Evolutionary conservation across 176 grass and related monocot genomes (phyloP), one percentile per base, ranked within the genome.

Genomic region (Oryza meridionalis): DNA sequence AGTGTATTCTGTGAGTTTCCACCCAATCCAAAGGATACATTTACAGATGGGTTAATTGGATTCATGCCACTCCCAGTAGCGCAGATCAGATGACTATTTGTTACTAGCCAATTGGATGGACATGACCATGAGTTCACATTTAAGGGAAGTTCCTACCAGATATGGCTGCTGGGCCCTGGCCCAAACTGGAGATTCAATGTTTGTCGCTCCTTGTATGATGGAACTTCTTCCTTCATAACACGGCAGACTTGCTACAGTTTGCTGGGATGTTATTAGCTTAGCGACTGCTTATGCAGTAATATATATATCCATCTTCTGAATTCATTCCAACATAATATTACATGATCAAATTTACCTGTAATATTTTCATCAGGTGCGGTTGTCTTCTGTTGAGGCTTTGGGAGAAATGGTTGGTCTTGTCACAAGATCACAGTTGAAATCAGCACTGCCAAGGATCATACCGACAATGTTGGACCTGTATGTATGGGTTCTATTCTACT

Each of bases 371-470:
- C 85, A 98, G 96, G 96, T 98, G 80, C 86, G 89, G 9, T 87
- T 90, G 47, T 93, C 92, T 88, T 91, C 89, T 77, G 96, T 95
- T 31, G 96, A 98, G 79, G 96, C 93, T 75, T 92, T 98, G 84
- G 96, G 96, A 80, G 93, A 98, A 91, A 98, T 98, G 96, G 93
- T 98, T 79, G 96, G 93, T 83, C 69, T 98, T 72, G 79, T 98
- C 82, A 98, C 96, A 79, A 94, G 93, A 58, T 84, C 96, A 82
- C 96, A 95, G 65, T 86, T 98, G 77, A 98, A 95, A 88, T 92
- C 91, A 80, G 91, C 89, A 85, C 78, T 98, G 72, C 93, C 96
- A 67, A 93, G 93, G 71, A 94, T 98, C 77, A 92, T 95, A 71
- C 93, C 93, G 70, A 90, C 96, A 80, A 94, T 98, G 74, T 86